Evolutionary conservation across 1,284 basidiomycete genomes (phyloP).

Genomic region (Vanrija humicola): DNA sequence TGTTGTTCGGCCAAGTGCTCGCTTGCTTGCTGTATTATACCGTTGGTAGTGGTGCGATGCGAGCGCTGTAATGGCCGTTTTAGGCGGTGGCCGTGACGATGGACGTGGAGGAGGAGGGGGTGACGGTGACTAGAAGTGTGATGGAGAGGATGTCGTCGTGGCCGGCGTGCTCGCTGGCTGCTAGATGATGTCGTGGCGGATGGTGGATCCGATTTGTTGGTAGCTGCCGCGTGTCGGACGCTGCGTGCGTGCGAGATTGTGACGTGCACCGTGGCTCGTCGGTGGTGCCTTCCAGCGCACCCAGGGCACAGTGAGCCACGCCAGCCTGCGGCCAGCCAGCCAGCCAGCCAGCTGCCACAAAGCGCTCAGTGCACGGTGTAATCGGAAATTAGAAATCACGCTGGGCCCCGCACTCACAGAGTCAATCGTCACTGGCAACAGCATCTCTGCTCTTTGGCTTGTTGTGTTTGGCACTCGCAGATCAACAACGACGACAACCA

Average conservation of each 20-base stretch:
- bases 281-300: no score
- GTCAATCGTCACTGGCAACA: background rate
- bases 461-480: background rate
- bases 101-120: no score
- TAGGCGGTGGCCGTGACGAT: background rate
- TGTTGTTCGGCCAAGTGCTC: no score
- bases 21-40: no score
- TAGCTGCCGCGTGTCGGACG: no score
- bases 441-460: background rate
- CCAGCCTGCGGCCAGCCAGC: background rate
- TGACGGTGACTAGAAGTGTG: background rate
- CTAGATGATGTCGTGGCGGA: no score
- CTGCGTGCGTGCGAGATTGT: no score
- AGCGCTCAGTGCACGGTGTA: background rate
- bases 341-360: conserved; percentile 1
- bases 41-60: background rate
- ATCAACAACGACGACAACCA: background rate
- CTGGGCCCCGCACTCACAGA: conserved; percentile 8
- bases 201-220: no score
- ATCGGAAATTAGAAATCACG: background rate
- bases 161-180: no score
- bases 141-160: no score
- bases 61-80: conserved; percentile 1
- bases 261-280: no score
- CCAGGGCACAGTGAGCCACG: no score